Percentiles rank a stretch among this genome's conserved stretches.
phyloP scores from a whole-genome alignment of 208 protist genomes.

The Phytomonas francai region DNA sequence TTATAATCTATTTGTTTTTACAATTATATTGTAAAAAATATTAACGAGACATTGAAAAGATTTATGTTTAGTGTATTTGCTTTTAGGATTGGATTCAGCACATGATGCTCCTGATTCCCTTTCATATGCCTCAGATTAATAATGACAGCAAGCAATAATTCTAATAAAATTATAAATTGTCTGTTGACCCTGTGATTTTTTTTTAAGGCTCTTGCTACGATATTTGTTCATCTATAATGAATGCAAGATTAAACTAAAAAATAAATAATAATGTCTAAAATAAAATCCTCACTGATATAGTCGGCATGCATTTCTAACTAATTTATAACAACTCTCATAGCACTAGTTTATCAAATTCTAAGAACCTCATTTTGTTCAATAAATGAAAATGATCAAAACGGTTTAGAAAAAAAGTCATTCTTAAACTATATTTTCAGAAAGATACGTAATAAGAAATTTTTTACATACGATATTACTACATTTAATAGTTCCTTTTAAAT shows the following conservation, averaged over 20 bases:
- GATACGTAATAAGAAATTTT: not conserved
- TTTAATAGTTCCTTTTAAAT: not conserved
- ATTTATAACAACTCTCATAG: not conserved
- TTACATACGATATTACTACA: not conserved
- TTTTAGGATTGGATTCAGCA: not conserved
- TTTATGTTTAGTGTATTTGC: not conserved
- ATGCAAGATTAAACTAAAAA: constrained; percentile 2
- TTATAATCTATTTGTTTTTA: not conserved
- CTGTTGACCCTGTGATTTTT: not conserved
- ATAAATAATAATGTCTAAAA: constrained; percentile 2
- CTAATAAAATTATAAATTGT: constrained; percentile 9
- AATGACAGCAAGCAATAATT: constrained; percentile 13
- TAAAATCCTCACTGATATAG: not conserved
- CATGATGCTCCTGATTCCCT: not conserved
- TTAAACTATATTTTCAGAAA: not conserved
- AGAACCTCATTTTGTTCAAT: not conserved
- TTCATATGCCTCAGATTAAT: not conserved
- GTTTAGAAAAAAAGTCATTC: not conserved
- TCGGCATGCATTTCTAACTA: too few relatives aligned
- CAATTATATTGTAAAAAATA: constrained; percentile 1
- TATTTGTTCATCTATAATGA: not conserved
- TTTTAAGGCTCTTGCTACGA: not conserved
- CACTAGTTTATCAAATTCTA: not conserved
- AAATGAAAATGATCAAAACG: not conserved
- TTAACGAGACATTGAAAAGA: not conserved